These are phyloP conservation scores for Salix dunnii DNA, from an alignment of 345 rosid genomes.

Conservation along the genomic window DNA sequence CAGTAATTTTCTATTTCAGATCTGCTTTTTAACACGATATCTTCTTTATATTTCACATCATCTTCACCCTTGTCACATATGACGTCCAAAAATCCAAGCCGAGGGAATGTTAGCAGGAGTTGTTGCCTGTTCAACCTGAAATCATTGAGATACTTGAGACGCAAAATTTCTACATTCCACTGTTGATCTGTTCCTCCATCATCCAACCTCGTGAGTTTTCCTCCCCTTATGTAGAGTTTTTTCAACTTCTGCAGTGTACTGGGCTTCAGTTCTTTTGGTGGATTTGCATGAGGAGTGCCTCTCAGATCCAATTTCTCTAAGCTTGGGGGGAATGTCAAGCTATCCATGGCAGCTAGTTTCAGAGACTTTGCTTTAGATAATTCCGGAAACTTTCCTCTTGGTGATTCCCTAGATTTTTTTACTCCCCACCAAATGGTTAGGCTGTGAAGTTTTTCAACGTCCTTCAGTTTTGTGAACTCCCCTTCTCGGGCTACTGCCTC, in stretches of 20 bases:
- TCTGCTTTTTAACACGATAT: too few species aligned
- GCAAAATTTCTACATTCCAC: not conserved
- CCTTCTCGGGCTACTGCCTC: not conserved
- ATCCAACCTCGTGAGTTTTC: not conserved
- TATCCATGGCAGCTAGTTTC: not conserved
- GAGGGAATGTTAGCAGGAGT: not conserved
- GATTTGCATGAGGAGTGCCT: not conserved
- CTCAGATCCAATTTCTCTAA: conserved; percentile 4
- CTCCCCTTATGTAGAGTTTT: not conserved
- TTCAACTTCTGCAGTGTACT: not conserved
- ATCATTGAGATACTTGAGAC: not conserved
- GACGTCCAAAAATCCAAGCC: not conserved
- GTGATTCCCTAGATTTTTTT: not conserved
- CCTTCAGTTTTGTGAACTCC: not conserved
- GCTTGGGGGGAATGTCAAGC: not conserved
- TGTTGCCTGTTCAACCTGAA: not conserved
- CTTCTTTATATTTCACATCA: too few species aligned
- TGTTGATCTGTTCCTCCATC: not conserved
- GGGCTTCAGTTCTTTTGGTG: not conserved
- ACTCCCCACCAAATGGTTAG: conserved; percentile 22
- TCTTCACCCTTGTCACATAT: not conserved
- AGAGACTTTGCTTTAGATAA: not conserved
- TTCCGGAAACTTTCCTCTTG: not conserved
- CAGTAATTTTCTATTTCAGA: too few species aligned
- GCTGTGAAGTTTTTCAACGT: conserved; percentile 1